Evolutionary conservation across 1,284 basidiomycete species (phyloP).

Genomic region (Ganoderma resinaceum): DNA sequence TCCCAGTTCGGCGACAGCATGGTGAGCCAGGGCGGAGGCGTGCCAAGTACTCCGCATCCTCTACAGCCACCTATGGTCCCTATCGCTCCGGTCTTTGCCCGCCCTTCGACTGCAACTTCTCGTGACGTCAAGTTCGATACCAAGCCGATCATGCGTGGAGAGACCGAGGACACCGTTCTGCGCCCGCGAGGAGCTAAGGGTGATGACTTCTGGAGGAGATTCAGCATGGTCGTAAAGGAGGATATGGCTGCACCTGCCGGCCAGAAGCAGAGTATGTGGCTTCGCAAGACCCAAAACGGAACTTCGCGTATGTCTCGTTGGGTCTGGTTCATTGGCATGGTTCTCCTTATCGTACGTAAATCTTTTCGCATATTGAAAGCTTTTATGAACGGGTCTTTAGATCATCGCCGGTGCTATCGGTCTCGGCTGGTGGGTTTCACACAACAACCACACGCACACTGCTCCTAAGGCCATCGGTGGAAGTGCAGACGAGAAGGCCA

Average conservation of each 20-base stretch:
- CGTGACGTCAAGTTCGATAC: constrained; percentile 58
- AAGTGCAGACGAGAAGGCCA: constrained; percentile 55
- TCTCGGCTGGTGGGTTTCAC: constrained; percentile 65
- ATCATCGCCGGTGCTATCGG: constrained; percentile 59
- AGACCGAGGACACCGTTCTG: constrained; percentile 70
- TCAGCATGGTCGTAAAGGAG: constrained; percentile 81
- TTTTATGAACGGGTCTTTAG: constrained; percentile 38
- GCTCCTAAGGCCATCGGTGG: constrained; percentile 72
- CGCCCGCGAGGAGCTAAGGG: constrained; percentile 72
- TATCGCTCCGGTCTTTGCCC: constrained; percentile 77
- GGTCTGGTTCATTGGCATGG: constrained; percentile 71
- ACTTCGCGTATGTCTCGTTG: constrained; percentile 61
- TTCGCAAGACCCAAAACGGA: constrained; percentile 65
- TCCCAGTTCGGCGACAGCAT: constrained; percentile 48
- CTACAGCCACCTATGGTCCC: constrained; percentile 78
- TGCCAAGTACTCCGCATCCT: constrained; percentile 66
- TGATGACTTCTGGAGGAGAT: constrained; percentile 85
- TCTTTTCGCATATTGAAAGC: neutral
- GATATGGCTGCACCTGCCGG: constrained; percentile 51
- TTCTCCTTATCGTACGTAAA: constrained; percentile 59
- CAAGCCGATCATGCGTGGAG: constrained; percentile 68
- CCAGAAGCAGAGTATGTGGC: constrained; percentile 69
- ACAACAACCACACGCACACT: constrained; percentile 52
- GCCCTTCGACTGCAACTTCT: constrained; percentile 54
- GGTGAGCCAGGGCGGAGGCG: constrained; percentile 38